Evolutionary conservation across 306 rosid species (phyloP), one percentile per base, ranked within the genome.

Genomic region (Quillaja saponaria): DNA sequence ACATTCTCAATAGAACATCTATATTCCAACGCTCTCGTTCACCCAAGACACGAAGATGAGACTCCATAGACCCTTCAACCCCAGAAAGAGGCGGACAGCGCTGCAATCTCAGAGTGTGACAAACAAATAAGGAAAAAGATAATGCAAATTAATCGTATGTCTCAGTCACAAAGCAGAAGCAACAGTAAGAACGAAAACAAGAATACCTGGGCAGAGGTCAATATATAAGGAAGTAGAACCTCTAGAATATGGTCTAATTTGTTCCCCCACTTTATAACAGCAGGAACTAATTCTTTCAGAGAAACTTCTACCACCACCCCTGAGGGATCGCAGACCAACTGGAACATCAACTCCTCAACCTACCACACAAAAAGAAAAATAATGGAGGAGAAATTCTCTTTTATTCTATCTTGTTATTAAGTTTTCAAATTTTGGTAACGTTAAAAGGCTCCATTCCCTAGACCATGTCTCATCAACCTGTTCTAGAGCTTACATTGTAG

Each of bases 301-400:
- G 97, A 46, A 67, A 78, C 64, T 70, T 94, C 99, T 67, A 94
- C 99, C 72, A 94, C 99, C 49, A 84, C 94, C 64, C 97, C 99
- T 60, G 99, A 79, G 6, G 91, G 97, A 69, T 94, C 99, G 56
- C 99, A 94, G 58, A 85, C 78, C 75, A 94, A 74, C 61, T 94
- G 99, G 77, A 94, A 89, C 96, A 94, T 81, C 87, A 89, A 58
- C 68, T 94, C 99, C 85, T 94, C 99, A 61, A 94, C 99, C 99
- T 94, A 51, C 60, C 68, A 74, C 77, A 34, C 79, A 77, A 68
- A 25, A 56, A 76, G 61, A 66, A 65, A 39, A 72, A 38, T 70
- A 75, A 74, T 78, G 82, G 58, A 74, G 73, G 39, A 73, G 71
- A 56, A 58, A 42, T 41, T 51, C 35, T 59, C 65, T 48, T 49